Evolutionary conservation across 2,329 filamentous ascomycete genomes (phyloP).

Genomic region (Colletotrichum tabaci): DNA sequence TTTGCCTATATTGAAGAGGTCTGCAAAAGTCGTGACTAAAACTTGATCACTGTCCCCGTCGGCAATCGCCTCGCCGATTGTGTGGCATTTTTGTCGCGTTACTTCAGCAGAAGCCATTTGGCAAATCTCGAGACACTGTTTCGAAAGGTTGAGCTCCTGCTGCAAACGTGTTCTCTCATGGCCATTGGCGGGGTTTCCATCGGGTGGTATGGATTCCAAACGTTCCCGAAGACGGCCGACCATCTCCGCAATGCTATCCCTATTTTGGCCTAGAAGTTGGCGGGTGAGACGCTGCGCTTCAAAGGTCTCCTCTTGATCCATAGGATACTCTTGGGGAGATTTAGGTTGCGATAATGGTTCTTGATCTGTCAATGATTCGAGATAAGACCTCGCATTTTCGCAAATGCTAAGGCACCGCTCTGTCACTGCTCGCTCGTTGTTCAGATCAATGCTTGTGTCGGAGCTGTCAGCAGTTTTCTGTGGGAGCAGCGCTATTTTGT

Average conservation of each 20-base stretch:
- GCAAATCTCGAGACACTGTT: slow-evolving; percentile 56
- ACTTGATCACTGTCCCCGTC: slow-evolving; percentile 57
- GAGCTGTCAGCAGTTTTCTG: slow-evolving; percentile 42
- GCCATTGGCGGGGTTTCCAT: slow-evolving; percentile 44
- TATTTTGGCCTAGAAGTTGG: slow-evolving; percentile 50
- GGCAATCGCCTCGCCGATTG: slow-evolving; percentile 54
- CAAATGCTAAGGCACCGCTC: slow-evolving; percentile 57
- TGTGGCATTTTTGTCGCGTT: slow-evolving; percentile 52
- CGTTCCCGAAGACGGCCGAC: slow-evolving; percentile 53
- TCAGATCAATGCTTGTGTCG: slow-evolving; percentile 49
- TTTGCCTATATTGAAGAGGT: slow-evolving; percentile 58
- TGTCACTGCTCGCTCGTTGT: slow-evolving; percentile 55
- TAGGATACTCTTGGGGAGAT: neutral
- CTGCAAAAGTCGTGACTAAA: slow-evolving; percentile 57
- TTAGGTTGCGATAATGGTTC: slow-evolving; percentile 40
- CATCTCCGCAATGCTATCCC: slow-evolving; percentile 49
- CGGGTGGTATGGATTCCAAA: slow-evolving; percentile 46
- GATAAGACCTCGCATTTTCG: slow-evolving; percentile 53
- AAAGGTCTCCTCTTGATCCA: slow-evolving; percentile 43
- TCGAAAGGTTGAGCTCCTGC: slow-evolving; percentile 53
- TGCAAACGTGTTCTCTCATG: slow-evolving; percentile 50
- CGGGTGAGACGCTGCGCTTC: slow-evolving; percentile 52
- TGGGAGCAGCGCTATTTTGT: slow-evolving; percentile 49
- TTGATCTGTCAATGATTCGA: slow-evolving; percentile 51
- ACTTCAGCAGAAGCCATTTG: slow-evolving; percentile 51